These are phyloP conservation scores for Shiraia sp. DNA, from an alignment of 2,329 filamentous ascomycete genomes.

Conservation along the genomic window DNA sequence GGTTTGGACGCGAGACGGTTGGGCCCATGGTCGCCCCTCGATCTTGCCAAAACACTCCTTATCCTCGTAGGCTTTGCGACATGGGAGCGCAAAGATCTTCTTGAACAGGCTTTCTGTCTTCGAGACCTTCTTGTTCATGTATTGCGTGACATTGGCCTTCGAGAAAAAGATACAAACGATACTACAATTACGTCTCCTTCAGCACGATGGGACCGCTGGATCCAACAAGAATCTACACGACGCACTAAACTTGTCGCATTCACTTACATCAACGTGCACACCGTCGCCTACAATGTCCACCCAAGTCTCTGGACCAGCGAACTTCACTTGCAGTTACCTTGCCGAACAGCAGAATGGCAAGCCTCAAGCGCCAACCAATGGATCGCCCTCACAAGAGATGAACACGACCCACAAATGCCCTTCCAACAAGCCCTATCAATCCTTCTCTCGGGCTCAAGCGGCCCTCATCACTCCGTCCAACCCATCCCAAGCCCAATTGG, in stretches of 20 bases:
- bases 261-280: constrained; percentile 40
- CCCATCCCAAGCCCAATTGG: constrained; percentile 37
- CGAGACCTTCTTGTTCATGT: constrained; percentile 31
- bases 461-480: constrained; percentile 20
- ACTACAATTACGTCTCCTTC: constrained; percentile 20
- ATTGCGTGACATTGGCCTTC: constrained; percentile 33
- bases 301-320: constrained; percentile 36
- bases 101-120: constrained; percentile 36
- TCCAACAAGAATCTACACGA: constrained; percentile 30
- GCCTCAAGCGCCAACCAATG: constrained; percentile 32
- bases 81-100: constrained; percentile 35
- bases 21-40: constrained; percentile 31
- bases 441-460: constrained; percentile 23
- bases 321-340: constrained; percentile 31
- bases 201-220: constrained; percentile 36
- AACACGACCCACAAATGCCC: constrained; percentile 28
- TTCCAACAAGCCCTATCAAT: constrained; percentile 33
- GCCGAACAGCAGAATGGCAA: constrained; percentile 31
- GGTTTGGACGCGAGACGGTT: constrained; percentile 10
- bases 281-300: constrained; percentile 36
- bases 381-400: constrained; percentile 26
- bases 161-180: constrained; percentile 17
- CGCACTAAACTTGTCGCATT: constrained; percentile 39
- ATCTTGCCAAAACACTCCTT: constrained; percentile 33
- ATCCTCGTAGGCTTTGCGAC: constrained; percentile 38